phyloP scores from a whole-genome alignment of 2,329 filamentous ascomycete genomes.

The Colletotrichum magnum region DNA sequence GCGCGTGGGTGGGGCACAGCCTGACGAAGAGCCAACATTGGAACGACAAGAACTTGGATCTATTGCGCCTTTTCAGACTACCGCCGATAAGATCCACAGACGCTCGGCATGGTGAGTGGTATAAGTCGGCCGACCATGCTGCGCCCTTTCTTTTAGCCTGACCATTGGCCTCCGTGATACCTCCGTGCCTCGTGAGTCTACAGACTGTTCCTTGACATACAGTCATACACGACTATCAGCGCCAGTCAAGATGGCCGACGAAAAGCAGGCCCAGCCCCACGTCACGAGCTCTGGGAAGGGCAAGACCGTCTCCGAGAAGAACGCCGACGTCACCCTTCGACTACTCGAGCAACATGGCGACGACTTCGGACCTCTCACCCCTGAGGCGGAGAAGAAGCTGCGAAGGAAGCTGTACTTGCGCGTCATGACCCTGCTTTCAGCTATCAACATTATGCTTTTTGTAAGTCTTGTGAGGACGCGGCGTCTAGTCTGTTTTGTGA shows the following conservation, averaged over 20 bases:
- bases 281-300: conserved; percentile 19
- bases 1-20: conserved; percentile 12
- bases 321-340: conserved; percentile 54
- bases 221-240: background rate
- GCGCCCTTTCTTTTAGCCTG: background rate
- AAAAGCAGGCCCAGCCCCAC: conserved; percentile 15
- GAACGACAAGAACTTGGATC: conserved; percentile 12
- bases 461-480: conserved; percentile 43
- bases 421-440: conserved; percentile 49
- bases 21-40: conserved; percentile 7
- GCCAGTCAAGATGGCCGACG: conserved; percentile 23
- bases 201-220: too few species aligned
- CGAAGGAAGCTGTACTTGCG: conserved; percentile 51
- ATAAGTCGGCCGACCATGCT: background rate
- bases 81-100: background rate
- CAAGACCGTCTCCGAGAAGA: conserved; percentile 42
- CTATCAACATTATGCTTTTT: conserved; percentile 54
- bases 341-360: conserved; percentile 53
- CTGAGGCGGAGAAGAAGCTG: conserved; percentile 50
- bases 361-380: conserved; percentile 48
- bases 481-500: too few species aligned
- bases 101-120: background rate
- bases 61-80: conserved; percentile 5
- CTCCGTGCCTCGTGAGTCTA: background rate
- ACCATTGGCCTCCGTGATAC: background rate